These are phyloP conservation scores for Scleroderma bovista DNA, from an alignment of 768 basidiomycete species.

Conservation along the genomic window DNA sequence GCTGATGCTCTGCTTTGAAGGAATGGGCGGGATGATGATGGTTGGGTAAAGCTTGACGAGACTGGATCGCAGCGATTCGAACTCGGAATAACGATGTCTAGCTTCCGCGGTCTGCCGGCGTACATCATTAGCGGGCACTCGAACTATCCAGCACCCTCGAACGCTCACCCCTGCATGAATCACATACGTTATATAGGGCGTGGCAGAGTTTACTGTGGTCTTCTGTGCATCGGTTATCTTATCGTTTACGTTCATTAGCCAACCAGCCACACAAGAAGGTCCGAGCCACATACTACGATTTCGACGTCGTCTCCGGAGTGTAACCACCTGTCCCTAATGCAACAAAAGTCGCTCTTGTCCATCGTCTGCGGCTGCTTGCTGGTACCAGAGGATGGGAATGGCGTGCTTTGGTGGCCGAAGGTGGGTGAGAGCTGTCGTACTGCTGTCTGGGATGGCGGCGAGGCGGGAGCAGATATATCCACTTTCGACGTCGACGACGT, in stretches of 20 bases:
- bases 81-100: slow-evolving; percentile 93
- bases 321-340: slow-evolving; percentile 65
- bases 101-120: slow-evolving; percentile 65
- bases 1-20: slow-evolving; percentile 90
- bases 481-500: slow-evolving; percentile 33
- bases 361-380: slow-evolving; percentile 46
- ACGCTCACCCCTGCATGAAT: slow-evolving; percentile 76
- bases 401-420: slow-evolving; percentile 35
- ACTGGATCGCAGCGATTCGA: slow-evolving; percentile 83
- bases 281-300: slow-evolving; percentile 53
- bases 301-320: slow-evolving; percentile 81
- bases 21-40: slow-evolving; percentile 94
- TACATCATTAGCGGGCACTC: slow-evolving; percentile 7
- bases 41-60: slow-evolving; percentile 91
- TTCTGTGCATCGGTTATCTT: slow-evolving; percentile 96
- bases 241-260: slow-evolving; percentile 13
- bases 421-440: slow-evolving; percentile 42
- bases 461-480: slow-evolving; percentile 47
- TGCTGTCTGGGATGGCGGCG: slow-evolving; percentile 44
- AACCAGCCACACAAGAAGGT: not conserved
- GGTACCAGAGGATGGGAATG: slow-evolving; percentile 52
- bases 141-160: slow-evolving; percentile 2
- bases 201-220: slow-evolving; percentile 81
- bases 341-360: slow-evolving; percentile 78
- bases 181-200: slow-evolving; percentile 92